Evolutionary conservation across 768 basidiomycete genomes (phyloP).

Genomic region (Royoungia palumana): DNA sequence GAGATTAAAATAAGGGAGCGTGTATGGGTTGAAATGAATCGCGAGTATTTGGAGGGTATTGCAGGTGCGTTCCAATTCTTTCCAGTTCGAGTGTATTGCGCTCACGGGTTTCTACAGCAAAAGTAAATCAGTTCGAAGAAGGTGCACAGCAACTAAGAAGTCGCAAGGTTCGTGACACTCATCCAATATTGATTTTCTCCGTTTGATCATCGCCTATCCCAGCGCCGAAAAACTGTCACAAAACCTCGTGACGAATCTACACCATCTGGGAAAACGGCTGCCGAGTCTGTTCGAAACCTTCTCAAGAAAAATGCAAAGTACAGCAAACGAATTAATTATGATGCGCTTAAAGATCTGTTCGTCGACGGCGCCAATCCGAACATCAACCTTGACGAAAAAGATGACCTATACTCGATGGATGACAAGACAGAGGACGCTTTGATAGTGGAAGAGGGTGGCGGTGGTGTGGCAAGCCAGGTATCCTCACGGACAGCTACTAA

Average conservation of each 20-base stretch:
- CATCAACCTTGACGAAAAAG: conserved; percentile 39
- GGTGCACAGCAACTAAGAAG: conserved; percentile 47
- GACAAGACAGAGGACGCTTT: conserved; percentile 44
- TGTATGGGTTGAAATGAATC: conserved; percentile 92
- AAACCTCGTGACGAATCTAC: conserved; percentile 75
- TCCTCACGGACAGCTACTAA: conserved; percentile 35
- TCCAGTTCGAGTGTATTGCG: conserved; percentile 29
- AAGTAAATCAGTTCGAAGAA: conserved; percentile 54
- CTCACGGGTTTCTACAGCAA: conserved; percentile 56
- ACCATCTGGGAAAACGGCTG: conserved; percentile 36
- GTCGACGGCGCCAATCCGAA: conserved; percentile 35
- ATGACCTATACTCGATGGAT: conserved; percentile 53
- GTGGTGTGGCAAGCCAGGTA: conserved; percentile 29
- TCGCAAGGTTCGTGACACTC: conserved; percentile 72
- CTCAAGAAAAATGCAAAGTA: conserved; percentile 85
- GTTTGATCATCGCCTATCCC: conserved; percentile 8
- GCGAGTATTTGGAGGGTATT: conserved; percentile 83
- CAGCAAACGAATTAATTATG: conserved; percentile 92
- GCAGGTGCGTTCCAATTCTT: conserved; percentile 49
- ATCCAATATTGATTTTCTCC: conserved; percentile 23
- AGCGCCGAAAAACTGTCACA: conserved; percentile 67
- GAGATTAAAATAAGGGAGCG: conserved; percentile 86
- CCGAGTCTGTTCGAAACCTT: conserved; percentile 41
- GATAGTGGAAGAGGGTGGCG: conserved; percentile 39
- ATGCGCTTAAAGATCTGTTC: conserved; percentile 80